phyloP scores from a whole-genome alignment of 805 yeast species.

The Pichia paraexigua region DNA sequence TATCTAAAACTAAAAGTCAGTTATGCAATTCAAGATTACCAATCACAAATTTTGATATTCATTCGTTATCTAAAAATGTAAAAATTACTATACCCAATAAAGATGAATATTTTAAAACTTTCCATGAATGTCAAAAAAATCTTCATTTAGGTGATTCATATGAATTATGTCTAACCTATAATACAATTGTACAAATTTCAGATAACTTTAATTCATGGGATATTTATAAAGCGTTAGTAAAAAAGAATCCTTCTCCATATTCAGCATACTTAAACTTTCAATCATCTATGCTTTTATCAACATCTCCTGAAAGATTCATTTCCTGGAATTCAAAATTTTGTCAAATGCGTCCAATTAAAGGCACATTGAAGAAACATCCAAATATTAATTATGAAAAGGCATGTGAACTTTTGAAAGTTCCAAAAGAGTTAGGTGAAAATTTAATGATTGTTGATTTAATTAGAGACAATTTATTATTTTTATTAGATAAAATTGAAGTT shows the following conservation, averaged over 20 bases:
- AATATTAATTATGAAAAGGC: constrained; percentile 54
- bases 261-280: constrained; percentile 70
- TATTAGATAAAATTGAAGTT: constrained; percentile 60
- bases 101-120: constrained; percentile 44
- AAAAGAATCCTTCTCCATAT: constrained; percentile 86
- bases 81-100: constrained; percentile 43
- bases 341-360: constrained; percentile 92
- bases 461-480: constrained; percentile 76
- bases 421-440: constrained; percentile 93
- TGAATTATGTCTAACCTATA: constrained; percentile 84
- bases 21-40: neutral
- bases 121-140: constrained; percentile 55
- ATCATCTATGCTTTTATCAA: constrained; percentile 60
- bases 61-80: constrained; percentile 12
- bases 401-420: constrained; percentile 56
- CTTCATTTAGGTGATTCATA: constrained; percentile 82
- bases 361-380: constrained; percentile 71
- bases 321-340: constrained; percentile 60
- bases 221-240: constrained; percentile 63
- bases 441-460: constrained; percentile 95
- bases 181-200: constrained; percentile 52
- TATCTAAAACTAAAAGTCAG: neutral
- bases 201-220: constrained; percentile 56
- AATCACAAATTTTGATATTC: neutral
- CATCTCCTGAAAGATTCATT: constrained; percentile 92